Evolutionary conservation across 345 rosid species (phyloP).

Genomic region (Brassica napus): Da-Ae NC_063452.1:58638501-58639000

Average conservation of each 20-base stretch:
- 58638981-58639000: conserved; percentile 74
- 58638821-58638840: neutral
- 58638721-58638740: neutral
- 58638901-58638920: conserved; percentile 40
- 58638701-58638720: neutral
- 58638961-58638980: conserved; percentile 81
- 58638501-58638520: conserved; percentile 67
- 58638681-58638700: neutral
- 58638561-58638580: conserved; percentile 5
- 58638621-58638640: neutral
- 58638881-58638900: conserved; percentile 30
- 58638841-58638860: conserved; percentile 21
- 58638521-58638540: conserved; percentile 14
- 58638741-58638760: conserved; percentile 34
- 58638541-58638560: conserved; percentile 13
- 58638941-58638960: conserved; percentile 92
- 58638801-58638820: conserved; percentile 34
- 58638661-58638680: neutral
- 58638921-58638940: conserved; percentile 63
- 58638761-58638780: neutral
- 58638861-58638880: conserved; percentile 39
- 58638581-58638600: conserved; percentile 23
- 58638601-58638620: neutral
- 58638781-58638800: conserved; percentile 26
- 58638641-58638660: conserved; percentile 2